These are phyloP conservation scores for Xylaria arbuscula DNA, from an alignment of 2,329 filamentous ascomycete species.

Conservation along the genomic window DNA sequence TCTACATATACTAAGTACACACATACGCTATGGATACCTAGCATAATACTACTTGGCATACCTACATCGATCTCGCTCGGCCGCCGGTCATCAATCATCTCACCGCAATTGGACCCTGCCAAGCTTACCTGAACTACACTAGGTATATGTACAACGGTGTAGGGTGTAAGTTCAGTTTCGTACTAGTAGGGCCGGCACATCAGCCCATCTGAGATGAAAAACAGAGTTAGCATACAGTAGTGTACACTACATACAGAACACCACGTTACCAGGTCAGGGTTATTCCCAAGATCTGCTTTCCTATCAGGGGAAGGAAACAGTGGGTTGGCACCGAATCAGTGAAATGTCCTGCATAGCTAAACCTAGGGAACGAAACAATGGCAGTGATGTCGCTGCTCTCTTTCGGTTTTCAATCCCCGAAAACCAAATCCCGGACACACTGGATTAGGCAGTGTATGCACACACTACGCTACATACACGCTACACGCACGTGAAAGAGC, in stretches of 20 bases:
- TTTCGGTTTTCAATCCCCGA: conserved; percentile 31
- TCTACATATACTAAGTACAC: background rate
- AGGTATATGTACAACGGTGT: background rate
- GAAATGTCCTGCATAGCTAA: conserved; percentile 4
- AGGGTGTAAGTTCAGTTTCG: background rate
- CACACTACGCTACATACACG: background rate
- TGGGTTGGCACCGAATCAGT: conserved; percentile 2
- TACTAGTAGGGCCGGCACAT: conserved; percentile 13
- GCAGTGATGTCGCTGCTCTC: conserved; percentile 20
- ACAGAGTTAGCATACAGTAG: background rate
- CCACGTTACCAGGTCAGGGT: conserved; percentile 6
- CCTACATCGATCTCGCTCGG: background rate
- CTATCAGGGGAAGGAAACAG: conserved; percentile 4
- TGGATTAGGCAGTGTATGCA: conserved; percentile 5
- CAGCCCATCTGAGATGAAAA: conserved; percentile 19
- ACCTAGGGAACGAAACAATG: background rate
- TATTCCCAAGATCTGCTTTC: conserved; percentile 15
- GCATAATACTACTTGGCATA: background rate
- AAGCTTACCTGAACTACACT: conserved; percentile 13
- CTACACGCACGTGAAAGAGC: conserved; percentile 4
- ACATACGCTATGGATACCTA: background rate
- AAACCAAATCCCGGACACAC: conserved; percentile 34
- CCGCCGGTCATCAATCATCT: conserved; percentile 16
- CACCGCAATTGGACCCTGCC: conserved; percentile 30
- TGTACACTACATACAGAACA: background rate